These are phyloP conservation scores for Ciborinia camelliae DNA, from an alignment of 2,329 filamentous ascomycete species.

Conservation along the genomic window DNA sequence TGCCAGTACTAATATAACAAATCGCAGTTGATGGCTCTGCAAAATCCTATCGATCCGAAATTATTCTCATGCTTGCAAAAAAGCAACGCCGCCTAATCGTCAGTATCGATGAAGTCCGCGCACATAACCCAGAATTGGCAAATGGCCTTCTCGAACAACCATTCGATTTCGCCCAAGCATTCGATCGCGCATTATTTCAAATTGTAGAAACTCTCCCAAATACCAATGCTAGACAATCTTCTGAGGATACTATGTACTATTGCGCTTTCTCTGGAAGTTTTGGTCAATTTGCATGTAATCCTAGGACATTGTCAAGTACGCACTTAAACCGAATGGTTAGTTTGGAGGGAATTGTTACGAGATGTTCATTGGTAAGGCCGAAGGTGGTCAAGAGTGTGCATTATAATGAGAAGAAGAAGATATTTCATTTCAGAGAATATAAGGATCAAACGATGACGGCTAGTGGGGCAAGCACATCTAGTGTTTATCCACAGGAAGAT, in stretches of 20 bases:
- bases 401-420: conserved; percentile 82
- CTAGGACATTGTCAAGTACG: conserved; percentile 81
- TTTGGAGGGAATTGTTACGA: conserved; percentile 94
- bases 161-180: conserved; percentile 84
- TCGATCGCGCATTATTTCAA: conserved; percentile 85
- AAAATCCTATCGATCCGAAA: conserved; percentile 82
- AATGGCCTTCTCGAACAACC: conserved; percentile 74
- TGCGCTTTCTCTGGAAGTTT: conserved; percentile 97
- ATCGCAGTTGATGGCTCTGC: conserved; percentile 27
- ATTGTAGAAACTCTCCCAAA: conserved; percentile 78
- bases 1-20: conserved; percentile 27
- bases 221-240: conserved; percentile 70
- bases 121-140: conserved; percentile 81
- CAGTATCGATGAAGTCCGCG: conserved; percentile 85
- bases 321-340: conserved; percentile 97
- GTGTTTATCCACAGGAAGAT: conserved; percentile 91
- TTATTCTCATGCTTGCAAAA: conserved; percentile 72
- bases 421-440: conserved; percentile 88
- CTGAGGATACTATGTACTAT: conserved; percentile 83
- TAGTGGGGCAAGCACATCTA: conserved; percentile 81
- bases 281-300: conserved; percentile 91
- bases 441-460: conserved; percentile 94
- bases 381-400: conserved; percentile 99
- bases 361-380: conserved; percentile 89
- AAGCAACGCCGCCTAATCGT: conserved; percentile 63